Percentiles rank a stretch among this genome's conserved stretches.
phyloP scores from a whole-genome alignment of 164 flowering plant species.

The Vitis rupestris region DNA sequence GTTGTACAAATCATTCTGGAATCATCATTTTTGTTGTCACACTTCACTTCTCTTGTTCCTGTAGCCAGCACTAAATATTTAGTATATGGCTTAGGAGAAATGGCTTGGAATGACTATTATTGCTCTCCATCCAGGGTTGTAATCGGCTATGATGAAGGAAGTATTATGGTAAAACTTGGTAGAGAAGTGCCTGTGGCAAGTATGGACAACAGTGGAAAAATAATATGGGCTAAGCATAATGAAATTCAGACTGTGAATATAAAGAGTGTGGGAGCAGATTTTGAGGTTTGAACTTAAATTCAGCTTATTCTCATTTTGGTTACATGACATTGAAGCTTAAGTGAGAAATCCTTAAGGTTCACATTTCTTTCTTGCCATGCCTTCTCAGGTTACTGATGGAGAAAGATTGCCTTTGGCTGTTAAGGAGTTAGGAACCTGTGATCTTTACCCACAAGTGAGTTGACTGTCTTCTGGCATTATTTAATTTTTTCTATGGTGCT shows the following conservation, averaged over 20 bases:
- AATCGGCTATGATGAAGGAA: conserved; percentile 97
- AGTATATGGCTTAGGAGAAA: background rate
- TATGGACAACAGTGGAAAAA: conserved; percentile 96
- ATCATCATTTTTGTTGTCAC: background rate
- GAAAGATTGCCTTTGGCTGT: conserved; percentile 95
- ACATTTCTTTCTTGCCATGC: conserved; percentile 1
- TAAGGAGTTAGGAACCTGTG: conserved; percentile 96
- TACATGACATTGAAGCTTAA: background rate
- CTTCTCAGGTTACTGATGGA: conserved; percentile 82
- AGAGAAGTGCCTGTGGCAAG: conserved; percentile 96
- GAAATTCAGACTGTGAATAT: conserved; percentile 96
- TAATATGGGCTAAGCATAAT: conserved; percentile 97
- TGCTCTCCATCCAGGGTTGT: conserved; percentile 53
- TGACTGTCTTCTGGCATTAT: background rate
- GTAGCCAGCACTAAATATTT: background rate
- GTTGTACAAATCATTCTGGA: background rate
- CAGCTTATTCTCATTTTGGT: background rate
- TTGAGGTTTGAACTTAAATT: conserved; percentile 55
- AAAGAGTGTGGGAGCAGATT: conserved; percentile 90
- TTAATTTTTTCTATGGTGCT: background rate
- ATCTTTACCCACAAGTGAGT: conserved; percentile 94
- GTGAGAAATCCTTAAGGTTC: background rate
- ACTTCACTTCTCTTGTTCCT: background rate
- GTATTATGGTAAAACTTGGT: conserved; percentile 91
- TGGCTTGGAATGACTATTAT: background rate